Evolutionary conservation across 202 grass and related monocot species (phyloP), one percentile per base, ranked within the genome.

Genomic region (Saccharum hybrid): DNA sequence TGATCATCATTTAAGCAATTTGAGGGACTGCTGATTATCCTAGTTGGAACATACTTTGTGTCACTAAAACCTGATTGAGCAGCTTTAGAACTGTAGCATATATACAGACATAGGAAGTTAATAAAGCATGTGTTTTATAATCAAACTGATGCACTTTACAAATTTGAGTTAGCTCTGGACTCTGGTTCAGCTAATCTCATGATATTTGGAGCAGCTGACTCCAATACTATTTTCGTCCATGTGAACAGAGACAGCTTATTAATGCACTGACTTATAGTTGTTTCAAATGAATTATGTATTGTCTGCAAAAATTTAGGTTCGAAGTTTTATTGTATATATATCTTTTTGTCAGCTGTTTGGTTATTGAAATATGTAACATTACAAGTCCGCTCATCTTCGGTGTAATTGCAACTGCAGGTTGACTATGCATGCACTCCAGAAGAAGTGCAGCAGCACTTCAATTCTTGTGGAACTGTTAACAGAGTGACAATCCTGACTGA

Each of bases 381-480:
- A 18, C 41, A 71, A 65, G 18, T 12, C 16, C 66, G 15, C 75
- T 83, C 14, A 75, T 12, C 21, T 81, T 48, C 45, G 30, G 9
- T 63, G 69, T 51, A 42, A 66, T 90, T 4, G 40, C 36, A 42
- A 61, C 51, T 86, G 33, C 79, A 94, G 92, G 92, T 94, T 87
- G 92, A 94, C 83, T 94, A 94, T 71, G 87, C 84, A 23, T 94
- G 89, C 23, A 92, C 89, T 43, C 87, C 87, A 74, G 92, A 94
- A 88, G 89, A 92, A 88, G 92, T 94, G 66, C 92, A 92, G 66
- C 82, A 92, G 80, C 92, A 92, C 74, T 94, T 94, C 84, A 91
- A 91, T 85, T 91, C 92, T 30, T 90, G 92, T n/a, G 92, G 92
- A 81, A 94, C 92, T 14, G 89, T 94, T 36, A 94, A 94, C 82